Base-by-base conservation (phyloP, 108 stramenopile genomes). In the Bacterosira constricta region DNA sequence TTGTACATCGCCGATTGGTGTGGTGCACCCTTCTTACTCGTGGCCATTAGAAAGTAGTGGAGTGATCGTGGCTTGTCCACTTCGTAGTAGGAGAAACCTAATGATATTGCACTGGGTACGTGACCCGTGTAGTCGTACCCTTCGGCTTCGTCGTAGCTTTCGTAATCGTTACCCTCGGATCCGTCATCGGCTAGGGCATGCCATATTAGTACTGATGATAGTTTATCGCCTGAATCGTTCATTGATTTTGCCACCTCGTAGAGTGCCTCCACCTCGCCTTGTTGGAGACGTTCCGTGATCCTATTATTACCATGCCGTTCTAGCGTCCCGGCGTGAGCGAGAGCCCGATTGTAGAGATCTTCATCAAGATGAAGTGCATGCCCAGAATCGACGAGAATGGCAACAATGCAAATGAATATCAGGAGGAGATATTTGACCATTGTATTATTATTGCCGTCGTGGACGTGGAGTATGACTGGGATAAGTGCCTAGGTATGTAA, bases 131-230 rank as follows among this genome's bases (percentile, higher is more conserved):
- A 45, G 9, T 45, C 44, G 44, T 9, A 9, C 44, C 9, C 44
- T 18, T 45, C 44, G n/a, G n/a, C n/a, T n/a, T n/a, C n/a, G n/a
- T n/a, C n/a, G n/a, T n/a, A n/a, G n/a, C n/a, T n/a, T 3, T 45
- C 3, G 44, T 9, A 9, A 7, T 45, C 44, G 17, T 45, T 18
- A 3, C 6, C 44, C 27, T 55, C 29, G 18, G 53, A 55, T 29
- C 29, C 27, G 29, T 32, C 53, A 25, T 55, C 53, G 9, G 53
- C 53, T 13, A 55, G 53, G 53, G 53, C 53, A 25, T 55, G 53
- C 27, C 27, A 55, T 31, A 55, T 26, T 7, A 31, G 53, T 18
- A 55, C 8, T 15, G 53, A 55, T 20, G 53, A 29, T 6, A 55
- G 5, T 25, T 25, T 55, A 15, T 29, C 31, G 9, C 31, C 53